Percentiles rank a stretch among this genome's conserved stretches.
Conservation (phyloP, 305 asterid genomes). For the Solanum aculeatissimum region DNA sequence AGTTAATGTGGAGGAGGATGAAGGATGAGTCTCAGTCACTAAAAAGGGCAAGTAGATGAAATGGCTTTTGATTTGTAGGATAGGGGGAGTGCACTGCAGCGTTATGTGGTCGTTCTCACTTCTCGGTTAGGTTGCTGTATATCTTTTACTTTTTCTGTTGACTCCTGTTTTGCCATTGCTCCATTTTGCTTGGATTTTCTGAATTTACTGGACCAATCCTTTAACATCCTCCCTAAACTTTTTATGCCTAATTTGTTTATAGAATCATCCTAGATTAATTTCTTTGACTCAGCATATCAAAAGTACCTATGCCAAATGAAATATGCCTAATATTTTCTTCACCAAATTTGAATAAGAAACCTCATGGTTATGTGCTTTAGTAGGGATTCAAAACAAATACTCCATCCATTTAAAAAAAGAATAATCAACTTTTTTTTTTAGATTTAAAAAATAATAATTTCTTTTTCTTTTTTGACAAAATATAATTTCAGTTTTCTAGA, state of each 20-base stretch:
- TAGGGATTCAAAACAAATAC: neutral
- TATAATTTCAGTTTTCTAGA: too few species aligned
- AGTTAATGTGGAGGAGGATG: slow-evolving; percentile 21
- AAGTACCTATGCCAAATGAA: neutral
- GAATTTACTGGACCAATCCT: slow-evolving; percentile 15
- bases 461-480: too few species aligned
- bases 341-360: neutral
- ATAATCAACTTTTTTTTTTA: too few species aligned
- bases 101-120: slow-evolving; percentile 47
- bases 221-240: neutral
- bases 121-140: slow-evolving; percentile 31
- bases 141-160: slow-evolving; percentile 37
- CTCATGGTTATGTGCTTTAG: neutral
- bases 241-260: too few species aligned
- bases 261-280: too few species aligned
- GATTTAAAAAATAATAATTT: too few species aligned
- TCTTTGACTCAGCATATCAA: too few species aligned
- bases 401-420: too few species aligned
- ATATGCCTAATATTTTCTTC: too few species aligned
- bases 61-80: slow-evolving; percentile 26
- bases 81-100: slow-evolving; percentile 18
- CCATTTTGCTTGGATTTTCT: slow-evolving; percentile 61
- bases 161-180: slow-evolving; percentile 18
- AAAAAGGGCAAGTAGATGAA: slow-evolving; percentile 19
- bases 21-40: slow-evolving; percentile 4